phyloP scores from a whole-genome alignment of 2,329 filamentous ascomycete genomes.

The Rutstroemia sp. region DNA sequence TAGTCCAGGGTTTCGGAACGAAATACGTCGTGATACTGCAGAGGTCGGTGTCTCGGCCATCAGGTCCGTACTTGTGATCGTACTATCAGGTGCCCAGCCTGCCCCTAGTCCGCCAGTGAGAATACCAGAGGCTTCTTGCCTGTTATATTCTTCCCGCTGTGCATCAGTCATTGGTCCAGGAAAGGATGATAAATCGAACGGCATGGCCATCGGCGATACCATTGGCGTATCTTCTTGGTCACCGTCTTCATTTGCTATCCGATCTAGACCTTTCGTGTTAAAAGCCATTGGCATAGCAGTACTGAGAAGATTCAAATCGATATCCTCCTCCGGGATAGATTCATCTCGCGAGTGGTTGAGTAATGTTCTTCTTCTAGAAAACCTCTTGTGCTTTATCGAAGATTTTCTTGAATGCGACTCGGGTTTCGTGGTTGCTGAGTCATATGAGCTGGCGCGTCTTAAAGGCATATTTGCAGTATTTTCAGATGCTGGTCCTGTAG shows the following conservation, averaged over 20 bases:
- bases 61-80: conserved; percentile 44
- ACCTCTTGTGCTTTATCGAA: conserved; percentile 1
- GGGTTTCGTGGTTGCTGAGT: background rate
- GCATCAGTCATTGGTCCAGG: conserved; percentile 18
- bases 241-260: conserved; percentile 15
- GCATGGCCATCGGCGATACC: conserved; percentile 11
- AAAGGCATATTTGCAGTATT: background rate
- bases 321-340: conserved; percentile 25
- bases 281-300: conserved; percentile 22
- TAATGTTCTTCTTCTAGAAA: conserved; percentile 20
- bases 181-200: conserved; percentile 25
- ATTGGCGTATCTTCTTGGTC: conserved; percentile 14
- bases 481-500: conserved; percentile 16
- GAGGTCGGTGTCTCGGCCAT: conserved; percentile 24
- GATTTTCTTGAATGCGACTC: background rate
- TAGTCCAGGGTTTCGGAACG: conserved; percentile 17
- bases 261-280: conserved; percentile 16
- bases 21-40: conserved; percentile 16
- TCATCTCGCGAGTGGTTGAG: conserved; percentile 11
- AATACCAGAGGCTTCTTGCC: conserved; percentile 42
- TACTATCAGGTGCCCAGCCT: conserved; percentile 42
- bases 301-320: conserved; percentile 24
- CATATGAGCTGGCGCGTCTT: background rate
- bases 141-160: conserved; percentile 20
- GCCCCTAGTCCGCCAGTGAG: conserved; percentile 52